Conservation (phyloP, 1,284 basidiomycete species). For the Ganoderma lucidum region DNA sequence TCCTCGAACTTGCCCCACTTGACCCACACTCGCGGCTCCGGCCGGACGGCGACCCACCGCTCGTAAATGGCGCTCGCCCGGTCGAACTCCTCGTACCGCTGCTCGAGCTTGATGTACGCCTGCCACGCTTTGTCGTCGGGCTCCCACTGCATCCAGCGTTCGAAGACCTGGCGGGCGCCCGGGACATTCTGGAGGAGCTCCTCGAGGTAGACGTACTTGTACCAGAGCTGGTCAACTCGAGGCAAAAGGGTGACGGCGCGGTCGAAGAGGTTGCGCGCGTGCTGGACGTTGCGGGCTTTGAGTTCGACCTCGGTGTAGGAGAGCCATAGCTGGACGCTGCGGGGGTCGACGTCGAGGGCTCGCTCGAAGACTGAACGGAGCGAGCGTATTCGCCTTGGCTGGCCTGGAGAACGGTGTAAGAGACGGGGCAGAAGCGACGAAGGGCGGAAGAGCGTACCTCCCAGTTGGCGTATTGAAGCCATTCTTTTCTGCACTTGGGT, state of each 20-base stretch:
- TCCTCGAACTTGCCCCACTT: conserved; percentile 99
- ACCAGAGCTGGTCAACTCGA: conserved; percentile 95
- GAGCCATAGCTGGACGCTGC: conserved; percentile 92
- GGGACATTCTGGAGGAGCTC: conserved; percentile 96
- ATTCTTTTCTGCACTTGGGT: conserved; percentile 69
- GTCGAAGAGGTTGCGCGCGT: conserved; percentile 96
- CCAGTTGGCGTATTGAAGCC: conserved; percentile 87
- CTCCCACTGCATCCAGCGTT: conserved; percentile 99
- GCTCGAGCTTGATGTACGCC: conserved; percentile 97
- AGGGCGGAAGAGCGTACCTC: conserved; percentile 55
- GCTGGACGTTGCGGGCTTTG: conserved; percentile 96
- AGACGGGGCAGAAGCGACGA: not conserved
- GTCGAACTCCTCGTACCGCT: conserved; percentile 92
- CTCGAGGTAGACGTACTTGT: conserved; percentile 99
- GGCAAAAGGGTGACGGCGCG: conserved; percentile 96
- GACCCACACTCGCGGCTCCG: conserved; percentile 96
- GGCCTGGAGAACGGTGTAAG: conserved; percentile 59
- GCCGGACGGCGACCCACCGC: conserved; percentile 92
- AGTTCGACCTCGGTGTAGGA: conserved; percentile 99
- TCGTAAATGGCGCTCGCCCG: conserved; percentile 95
- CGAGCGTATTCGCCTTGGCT: conserved; percentile 96
- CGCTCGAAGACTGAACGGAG: conserved; percentile 96
- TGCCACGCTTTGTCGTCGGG: conserved; percentile 99
- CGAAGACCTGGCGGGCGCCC: conserved; percentile 96
- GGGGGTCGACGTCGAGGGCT: conserved; percentile 93